Percentiles rank a stretch among this genome's conserved stretches.
Conservation (phyloP, 2,329 filamentous ascomycete genomes). For the Didymella glomerata region DNA sequence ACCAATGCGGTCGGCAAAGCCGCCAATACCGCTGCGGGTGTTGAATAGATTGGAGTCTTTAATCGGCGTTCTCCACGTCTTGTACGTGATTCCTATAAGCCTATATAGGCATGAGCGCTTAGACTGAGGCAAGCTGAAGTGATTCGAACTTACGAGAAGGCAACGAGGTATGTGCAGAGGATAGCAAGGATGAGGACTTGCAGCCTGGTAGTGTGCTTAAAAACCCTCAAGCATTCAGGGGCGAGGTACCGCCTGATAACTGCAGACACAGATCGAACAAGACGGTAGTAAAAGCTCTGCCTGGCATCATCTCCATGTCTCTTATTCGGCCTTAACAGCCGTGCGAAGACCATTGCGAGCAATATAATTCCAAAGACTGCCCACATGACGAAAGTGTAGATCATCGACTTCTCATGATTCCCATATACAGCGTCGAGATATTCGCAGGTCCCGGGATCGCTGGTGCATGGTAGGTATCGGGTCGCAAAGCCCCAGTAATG, state of each 20-base stretch:
- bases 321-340: slow-evolving; percentile 27
- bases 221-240: slow-evolving; percentile 65
- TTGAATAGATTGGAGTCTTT: slow-evolving; percentile 65
- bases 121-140: neutral
- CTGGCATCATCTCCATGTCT: slow-evolving; percentile 25
- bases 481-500: slow-evolving; percentile 64
- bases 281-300: slow-evolving; percentile 30
- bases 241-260: slow-evolving; percentile 62
- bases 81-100: slow-evolving; percentile 71
- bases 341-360: slow-evolving; percentile 49
- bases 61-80: slow-evolving; percentile 73
- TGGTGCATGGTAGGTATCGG: slow-evolving; percentile 63
- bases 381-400: slow-evolving; percentile 65
- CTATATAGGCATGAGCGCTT: slow-evolving; percentile 29
- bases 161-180: slow-evolving; percentile 66
- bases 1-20: slow-evolving; percentile 72
- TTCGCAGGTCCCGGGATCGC: slow-evolving; percentile 63
- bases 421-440: slow-evolving; percentile 64
- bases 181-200: slow-evolving; percentile 68
- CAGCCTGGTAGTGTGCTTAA: slow-evolving; percentile 72
- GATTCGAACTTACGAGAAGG: slow-evolving; percentile 63
- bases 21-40: slow-evolving; percentile 69
- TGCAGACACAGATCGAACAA: slow-evolving; percentile 48
- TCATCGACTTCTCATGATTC: slow-evolving; percentile 61
- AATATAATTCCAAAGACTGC: slow-evolving; percentile 58